Evolutionary conservation across 345 rosid species (phyloP), one percentile per base, ranked within the genome.

Genomic region (Cardamine chenopodiifolia): DNA sequence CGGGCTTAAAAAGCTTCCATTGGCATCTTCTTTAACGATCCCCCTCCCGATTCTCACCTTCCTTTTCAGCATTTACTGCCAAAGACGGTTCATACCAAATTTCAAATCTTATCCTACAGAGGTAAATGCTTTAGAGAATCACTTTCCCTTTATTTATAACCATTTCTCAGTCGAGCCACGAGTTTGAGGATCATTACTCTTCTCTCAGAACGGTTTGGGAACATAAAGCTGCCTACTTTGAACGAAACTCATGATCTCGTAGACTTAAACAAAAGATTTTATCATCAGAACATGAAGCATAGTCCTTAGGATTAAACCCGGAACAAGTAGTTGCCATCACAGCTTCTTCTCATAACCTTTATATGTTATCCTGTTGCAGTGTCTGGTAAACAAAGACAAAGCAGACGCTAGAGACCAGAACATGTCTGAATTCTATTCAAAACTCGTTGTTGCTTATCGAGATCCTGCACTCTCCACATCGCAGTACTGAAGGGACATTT

Each of bases 21-120:
- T 85, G 60, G 97, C 96, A 61, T 84, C 95, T 69, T 83, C 80
- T 81, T 85, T 94, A 72, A 83, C 79, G 8, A 62, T 86, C 68
- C 97, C 98, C 64, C 92, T 94, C 60, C 97, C 97, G 8, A 49
- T 88, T 78, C 87, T 94, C 76, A 89, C 96, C 2, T 75, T 89
- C 67, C 79, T 89, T 70, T 94, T 91, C 86, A 87, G 84, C 11
- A 82, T 81, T 56, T 89, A 94, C 78, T 94, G 96, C 83, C 79
- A 84, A 66, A 86, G 85, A 81, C 78, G 94, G 13, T 91, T 91
- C 82, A 83, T 82, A 40, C 96, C 96, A 4, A 72, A 84, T 59
- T 88, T 91, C 72, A 76, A 74, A 72, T 86, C 86, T 64, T 88
- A 81, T 83, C 92, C 97, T 25, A 85, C 87, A 23, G 93, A 91